Evolutionary conservation across 257 asterid species (phyloP), one percentile per base, ranked within the genome.

Genomic region (Eucommia ulmoides): DNA sequence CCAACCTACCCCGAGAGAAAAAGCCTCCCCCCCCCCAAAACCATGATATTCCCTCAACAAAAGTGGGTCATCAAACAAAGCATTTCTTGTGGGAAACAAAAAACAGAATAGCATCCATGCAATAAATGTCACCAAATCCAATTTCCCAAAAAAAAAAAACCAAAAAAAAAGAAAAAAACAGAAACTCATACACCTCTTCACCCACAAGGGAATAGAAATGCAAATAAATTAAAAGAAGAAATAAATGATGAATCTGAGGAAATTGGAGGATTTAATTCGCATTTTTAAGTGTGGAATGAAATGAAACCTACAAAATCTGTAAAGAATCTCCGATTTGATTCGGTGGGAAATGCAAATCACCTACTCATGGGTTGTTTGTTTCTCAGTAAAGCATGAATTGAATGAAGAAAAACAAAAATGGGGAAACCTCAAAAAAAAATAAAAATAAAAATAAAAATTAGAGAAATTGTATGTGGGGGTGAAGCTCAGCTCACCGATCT

Each of bases 401-500:
- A 60, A 22, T 51, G 61, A 20, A 41, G n/a, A 25, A 66, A 44
- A 61, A 42, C 52, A 19, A 41, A 51, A 23, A 17, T 38, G 52
- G 53, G 26, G 35, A 50, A 42, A 19, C 24, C 9, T 47, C 26
- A 23, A 1, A 22, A 41, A 64, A 57, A 51, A 29, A 58, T 60
- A 51, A n/a, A n/a, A n/a, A n/a, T n/a, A n/a, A n/a, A n/a, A n/a
- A n/a, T n/a, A n/a, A n/a, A n/a, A n/a, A n/a, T n/a, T n/a, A n/a
- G n/a, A n/a, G n/a, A n/a, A n/a, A n/a, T n/a, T n/a, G n/a, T n/a
- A n/a, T n/a, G n/a, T n/a, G n/a, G n/a, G 66, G 55, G 50, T 62
- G 55, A 50, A 58, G 68, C 38, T 51, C 26, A 57, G 64, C 86
- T 56, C 53, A 72, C 83, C 80, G 81, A 78, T 84, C 88, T 65